Base-by-base conservation (phyloP, 106 monocot species). In the Ottelia alismoides region DNA sequence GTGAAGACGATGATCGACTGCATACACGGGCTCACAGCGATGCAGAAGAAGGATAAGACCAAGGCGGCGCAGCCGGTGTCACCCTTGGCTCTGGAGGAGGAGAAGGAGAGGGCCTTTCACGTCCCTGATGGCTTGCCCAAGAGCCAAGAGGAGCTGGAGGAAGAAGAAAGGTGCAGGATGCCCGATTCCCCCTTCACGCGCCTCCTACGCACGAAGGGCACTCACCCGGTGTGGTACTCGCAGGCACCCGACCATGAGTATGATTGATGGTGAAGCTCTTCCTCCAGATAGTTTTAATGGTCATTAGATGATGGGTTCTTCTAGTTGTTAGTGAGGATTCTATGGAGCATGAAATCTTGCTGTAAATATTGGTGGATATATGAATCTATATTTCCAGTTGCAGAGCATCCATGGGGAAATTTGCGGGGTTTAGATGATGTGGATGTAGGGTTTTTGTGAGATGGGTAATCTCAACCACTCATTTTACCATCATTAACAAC, bases 61-160 rank as follows among this genome's bases (percentile, higher is more conserved):
- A 40, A 63, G 55, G 23, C 47, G 6, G 12, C 16, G 23, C 14
- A 61, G 20, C 56, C 64, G 22, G 31, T 47, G 6, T 23, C 23
- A 12, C 1, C 52, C 22, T n/a, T 20, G 9, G 68, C n/a, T 1
- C 43, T 44, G 3, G 35, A 71, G 28, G 28, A 50, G 16, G 31
- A 74, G 27, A 55, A 10, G 16, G 53, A 62, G 28, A 61, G 32
- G 20, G 76, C 53, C 12, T 77, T 60, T 50, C 90, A 58, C 18
- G 63, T 84, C 9, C 94, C 94, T 11, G 84, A 94, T 51, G 80
- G 88, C 28, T 24, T 94, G 40, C 88, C 94, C 0, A 84, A 84
- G 35, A 81, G 84, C 0, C 35, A 31, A 31, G 76, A 84, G 31
- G 94, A 94, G 48, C 56, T 94, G 18, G 84, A 81, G 22, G 88